Percentiles rank a stretch among this genome's conserved stretches.
Conservation (phyloP, 768 basidiomycete species). For the Psilocybe cyanescens region DNA sequence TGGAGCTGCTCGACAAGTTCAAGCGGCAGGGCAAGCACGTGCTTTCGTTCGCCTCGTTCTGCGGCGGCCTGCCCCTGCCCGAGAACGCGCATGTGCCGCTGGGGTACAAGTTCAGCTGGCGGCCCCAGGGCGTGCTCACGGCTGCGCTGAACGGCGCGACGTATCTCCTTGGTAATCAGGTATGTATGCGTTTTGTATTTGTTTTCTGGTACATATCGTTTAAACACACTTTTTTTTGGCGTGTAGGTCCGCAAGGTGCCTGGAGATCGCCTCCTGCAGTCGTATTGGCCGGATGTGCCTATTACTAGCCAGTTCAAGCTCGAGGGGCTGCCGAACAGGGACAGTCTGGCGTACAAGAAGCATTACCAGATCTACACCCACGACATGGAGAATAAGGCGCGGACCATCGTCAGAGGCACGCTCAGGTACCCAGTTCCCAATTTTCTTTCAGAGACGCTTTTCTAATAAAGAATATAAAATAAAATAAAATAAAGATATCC, state of each 20-base stretch:
- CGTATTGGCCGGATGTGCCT: slow-evolving; percentile 69
- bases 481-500: slow-evolving; percentile 60
- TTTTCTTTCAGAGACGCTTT: background rate
- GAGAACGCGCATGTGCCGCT: slow-evolving; percentile 68
- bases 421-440: slow-evolving; percentile 56
- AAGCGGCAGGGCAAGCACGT: slow-evolving; percentile 56
- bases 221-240: background rate
- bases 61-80: slow-evolving; percentile 89
- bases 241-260: slow-evolving; percentile 11
- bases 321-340: slow-evolving; percentile 87
- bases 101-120: slow-evolving; percentile 96
- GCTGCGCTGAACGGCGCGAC: slow-evolving; percentile 77
- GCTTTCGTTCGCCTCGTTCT: slow-evolving; percentile 85
- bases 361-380: slow-evolving; percentile 49
- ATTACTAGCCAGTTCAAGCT: slow-evolving; percentile 63
- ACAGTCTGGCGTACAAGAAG: slow-evolving; percentile 72
- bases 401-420: slow-evolving; percentile 84
- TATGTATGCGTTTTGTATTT: slow-evolving; percentile 31
- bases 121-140: slow-evolving; percentile 81
- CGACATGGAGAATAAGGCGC: slow-evolving; percentile 33
- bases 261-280: slow-evolving; percentile 56
- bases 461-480: background rate
- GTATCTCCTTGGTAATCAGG: slow-evolving; percentile 63
- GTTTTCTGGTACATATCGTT: background rate
- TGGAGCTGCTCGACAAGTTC: slow-evolving; percentile 64